Percentiles rank a stretch among this genome's conserved stretches.
Evolutionary conservation across 1,284 basidiomycete species (phyloP).

Genomic region (Moesziomyces sp.): DNA sequence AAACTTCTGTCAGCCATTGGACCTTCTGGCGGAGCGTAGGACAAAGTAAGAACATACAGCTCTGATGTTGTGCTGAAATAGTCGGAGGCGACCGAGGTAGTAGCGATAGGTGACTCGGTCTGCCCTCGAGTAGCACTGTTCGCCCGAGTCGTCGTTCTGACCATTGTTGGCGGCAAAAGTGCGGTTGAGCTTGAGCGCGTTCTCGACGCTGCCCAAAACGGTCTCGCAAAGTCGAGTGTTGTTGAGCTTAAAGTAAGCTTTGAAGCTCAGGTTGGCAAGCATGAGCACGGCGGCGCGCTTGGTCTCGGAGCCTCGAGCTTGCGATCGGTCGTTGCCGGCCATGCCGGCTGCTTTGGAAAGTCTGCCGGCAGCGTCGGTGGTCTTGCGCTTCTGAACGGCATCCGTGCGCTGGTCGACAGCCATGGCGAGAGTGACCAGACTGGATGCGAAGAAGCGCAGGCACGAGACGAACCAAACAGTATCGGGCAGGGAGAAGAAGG

Average conservation of each 20-base stretch:
- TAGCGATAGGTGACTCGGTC: conserved; percentile 69
- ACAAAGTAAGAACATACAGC: conserved; percentile 41
- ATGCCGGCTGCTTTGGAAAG: conserved; percentile 63
- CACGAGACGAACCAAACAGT: conserved; percentile 64
- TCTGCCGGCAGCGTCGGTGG: conserved; percentile 63
- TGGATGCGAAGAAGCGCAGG: conserved; percentile 49
- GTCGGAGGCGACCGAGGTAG: conserved; percentile 68
- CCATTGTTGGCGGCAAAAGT: conserved; percentile 22
- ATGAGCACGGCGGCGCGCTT: conserved; percentile 62
- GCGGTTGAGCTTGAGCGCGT: conserved; percentile 64
- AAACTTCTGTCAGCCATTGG: background rate
- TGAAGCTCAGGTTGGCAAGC: conserved; percentile 65
- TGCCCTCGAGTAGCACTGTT: conserved; percentile 64
- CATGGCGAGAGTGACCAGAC: conserved; percentile 41
- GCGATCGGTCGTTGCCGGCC: conserved; percentile 64
- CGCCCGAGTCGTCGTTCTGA: conserved; percentile 47
- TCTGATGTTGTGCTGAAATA: conserved; percentile 68
- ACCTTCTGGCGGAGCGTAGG: background rate
- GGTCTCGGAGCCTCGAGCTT: conserved; percentile 49
- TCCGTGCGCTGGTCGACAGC: conserved; percentile 38
- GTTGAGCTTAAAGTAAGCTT: conserved; percentile 66
- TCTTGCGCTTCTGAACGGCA: conserved; percentile 48
- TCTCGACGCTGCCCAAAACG: conserved; percentile 68
- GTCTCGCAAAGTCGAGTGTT: conserved; percentile 70
- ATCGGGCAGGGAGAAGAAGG: conserved; percentile 64